Evolutionary conservation across 2,329 filamentous ascomycete genomes (phyloP), one percentile per base, ranked within the genome.

Genomic region (Xylaria hypoxylon): DNA sequence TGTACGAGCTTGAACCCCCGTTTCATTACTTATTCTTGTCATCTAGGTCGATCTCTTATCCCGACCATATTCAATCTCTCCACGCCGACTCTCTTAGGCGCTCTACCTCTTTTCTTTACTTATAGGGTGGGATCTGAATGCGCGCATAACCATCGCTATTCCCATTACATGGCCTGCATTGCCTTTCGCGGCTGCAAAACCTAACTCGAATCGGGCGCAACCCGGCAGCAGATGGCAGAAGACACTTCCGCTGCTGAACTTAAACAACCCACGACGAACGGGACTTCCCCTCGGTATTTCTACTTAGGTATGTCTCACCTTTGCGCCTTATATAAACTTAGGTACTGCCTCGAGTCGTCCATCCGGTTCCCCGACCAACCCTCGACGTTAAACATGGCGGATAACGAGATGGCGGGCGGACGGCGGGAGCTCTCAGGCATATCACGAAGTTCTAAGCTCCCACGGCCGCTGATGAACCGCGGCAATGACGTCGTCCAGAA

Each of bases 251-350:
- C 61, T 67, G 58, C 52, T 57, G 68, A 66, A 70, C 68, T 68
- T 67, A 63, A 68, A 63, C 60, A 51, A 60, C 45, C 45, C 50
- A 65, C 57, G 60, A 61, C 59, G 47, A 56, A 55, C 60, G 47
- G 52, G 48, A 52, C 59, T 48, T 31, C 59, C 62, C 65, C 62
- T 64, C 55, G 65, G 28, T 62, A 63, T 47, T 69, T 67, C 66
- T 68, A 67, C 48, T 57, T 67, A 70, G 69, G 73, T 76, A 75
- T 62, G 73, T 71, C 48, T 59, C 28, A 62, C 48, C 15, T 50
- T 24, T 31, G 42, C n/a, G n/a, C 62, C 50, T n/a, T 59, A 40
- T 51, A 17, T 28, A 10, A 31, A 45, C 38, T n/a, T n/a, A n/a
- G n/a, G n/a, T 56, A 2, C 17, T 19, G 38, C 17, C 33, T 59